phyloP scores from a whole-genome alignment of 331 rosid species.

The Ulmus americana region DNA sequence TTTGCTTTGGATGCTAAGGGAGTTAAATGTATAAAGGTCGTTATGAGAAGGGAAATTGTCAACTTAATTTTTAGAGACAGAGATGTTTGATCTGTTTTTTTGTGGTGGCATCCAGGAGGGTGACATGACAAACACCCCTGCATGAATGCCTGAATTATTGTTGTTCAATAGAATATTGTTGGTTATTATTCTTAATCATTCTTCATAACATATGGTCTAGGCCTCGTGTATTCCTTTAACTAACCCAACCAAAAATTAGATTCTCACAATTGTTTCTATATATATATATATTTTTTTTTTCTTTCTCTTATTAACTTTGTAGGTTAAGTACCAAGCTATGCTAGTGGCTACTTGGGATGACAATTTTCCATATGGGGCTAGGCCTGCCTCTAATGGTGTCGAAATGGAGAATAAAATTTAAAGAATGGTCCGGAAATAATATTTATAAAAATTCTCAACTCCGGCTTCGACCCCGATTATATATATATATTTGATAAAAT shows the following conservation, averaged over 20 bases:
- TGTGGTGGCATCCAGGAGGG: conserved; percentile 1
- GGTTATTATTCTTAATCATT: not conserved
- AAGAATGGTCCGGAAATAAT: too few relatives aligned
- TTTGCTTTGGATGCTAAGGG: conserved; percentile 2
- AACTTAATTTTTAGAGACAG: conserved; percentile 1
- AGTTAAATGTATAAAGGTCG: conserved; percentile 1
- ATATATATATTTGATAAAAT: too few relatives aligned
- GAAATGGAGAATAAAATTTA: too few relatives aligned
- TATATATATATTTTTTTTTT: too few relatives aligned
- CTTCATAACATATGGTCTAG: not conserved
- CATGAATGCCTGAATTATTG: not conserved
- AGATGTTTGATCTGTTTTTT: not conserved
- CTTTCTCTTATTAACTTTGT: too few relatives aligned
- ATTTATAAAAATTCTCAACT: too few relatives aligned
- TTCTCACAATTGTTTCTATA: not conserved
- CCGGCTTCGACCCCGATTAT: too few relatives aligned
- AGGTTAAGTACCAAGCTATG: too few relatives aligned
- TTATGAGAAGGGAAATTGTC: not conserved
- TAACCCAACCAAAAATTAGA: too few relatives aligned
- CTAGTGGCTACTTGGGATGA: too few relatives aligned
- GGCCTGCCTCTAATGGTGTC: too few relatives aligned
- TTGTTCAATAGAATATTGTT: not conserved
- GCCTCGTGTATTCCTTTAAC: not conserved
- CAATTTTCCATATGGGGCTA: too few relatives aligned
- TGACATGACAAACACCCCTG: conserved; percentile 8